A percentile compares a stretch with the other conserved stretches of the same genome.
phyloP scores from a whole-genome alignment of 2,329 filamentous ascomycete species.

The Verticillium isaacii region DNA sequence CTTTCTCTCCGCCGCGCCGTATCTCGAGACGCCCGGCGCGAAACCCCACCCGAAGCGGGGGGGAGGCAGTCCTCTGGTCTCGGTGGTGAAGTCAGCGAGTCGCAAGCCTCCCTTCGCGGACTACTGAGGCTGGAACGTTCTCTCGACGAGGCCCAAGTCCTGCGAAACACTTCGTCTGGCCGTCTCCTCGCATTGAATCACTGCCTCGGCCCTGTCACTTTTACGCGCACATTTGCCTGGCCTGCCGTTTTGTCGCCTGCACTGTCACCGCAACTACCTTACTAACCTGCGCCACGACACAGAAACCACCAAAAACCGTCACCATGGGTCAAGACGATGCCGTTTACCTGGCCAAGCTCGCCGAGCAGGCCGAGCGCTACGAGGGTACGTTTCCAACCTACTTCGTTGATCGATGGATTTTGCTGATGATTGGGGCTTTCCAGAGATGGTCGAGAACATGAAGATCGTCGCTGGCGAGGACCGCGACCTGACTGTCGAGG shows the following conservation, averaged over 20 bases:
- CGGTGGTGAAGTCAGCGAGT: conserved; percentile 14
- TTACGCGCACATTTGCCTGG: neutral
- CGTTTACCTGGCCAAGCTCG: conserved; percentile 99
- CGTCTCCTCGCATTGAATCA: conserved; percentile 7
- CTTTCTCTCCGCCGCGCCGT: neutral
- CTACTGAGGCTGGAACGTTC: neutral
- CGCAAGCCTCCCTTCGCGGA: conserved; percentile 9
- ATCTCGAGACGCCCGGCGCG: conserved; percentile 7
- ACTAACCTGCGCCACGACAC: neutral
- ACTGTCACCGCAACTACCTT: neutral
- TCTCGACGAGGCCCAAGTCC: neutral
- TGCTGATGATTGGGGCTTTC: conserved; percentile 15
- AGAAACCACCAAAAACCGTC: conserved; percentile 29
- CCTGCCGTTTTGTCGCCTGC: neutral
- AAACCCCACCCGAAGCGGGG: conserved; percentile 14
- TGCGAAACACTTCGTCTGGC: conserved; percentile 9
- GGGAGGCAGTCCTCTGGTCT: conserved; percentile 4
- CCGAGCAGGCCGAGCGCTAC: conserved; percentile 99
- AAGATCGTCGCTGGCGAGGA: conserved; percentile 92
- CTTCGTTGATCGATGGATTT: conserved; percentile 1
- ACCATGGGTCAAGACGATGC: conserved; percentile 99
- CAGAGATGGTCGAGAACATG: conserved; percentile 99
- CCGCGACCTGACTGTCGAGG: conserved; percentile 81
- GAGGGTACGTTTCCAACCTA: conserved; percentile 66
- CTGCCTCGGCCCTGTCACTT: conserved; percentile 11